These are phyloP conservation scores for Xylaria longipes DNA, from an alignment of 495 filamentous ascomycete genomes.

Conservation along the genomic window DNA sequence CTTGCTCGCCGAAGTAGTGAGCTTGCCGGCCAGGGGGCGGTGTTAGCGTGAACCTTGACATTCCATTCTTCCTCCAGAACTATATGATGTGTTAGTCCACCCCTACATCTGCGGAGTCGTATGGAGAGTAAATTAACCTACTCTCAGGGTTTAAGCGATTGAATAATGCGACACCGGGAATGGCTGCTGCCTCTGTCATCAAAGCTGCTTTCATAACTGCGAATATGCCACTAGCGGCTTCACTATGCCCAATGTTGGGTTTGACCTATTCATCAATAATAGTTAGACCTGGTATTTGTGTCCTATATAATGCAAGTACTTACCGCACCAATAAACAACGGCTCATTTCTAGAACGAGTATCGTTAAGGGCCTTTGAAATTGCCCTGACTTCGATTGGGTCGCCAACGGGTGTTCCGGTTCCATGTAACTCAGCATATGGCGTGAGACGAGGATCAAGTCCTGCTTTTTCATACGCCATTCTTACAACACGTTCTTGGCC, in stretches of 20 bases:
- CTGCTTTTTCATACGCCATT: constrained; percentile 50
- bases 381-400: neutral
- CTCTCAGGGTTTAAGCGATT: constrained; percentile 6
- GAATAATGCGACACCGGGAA: constrained; percentile 7
- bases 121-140: neutral
- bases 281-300: neutral
- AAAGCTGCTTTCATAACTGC: constrained; percentile 8
- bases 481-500: constrained; percentile 64
- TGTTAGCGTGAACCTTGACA: neutral
- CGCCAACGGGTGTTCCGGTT: constrained; percentile 31
- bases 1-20: neutral
- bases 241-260: constrained; percentile 6
- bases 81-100: neutral
- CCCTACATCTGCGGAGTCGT: neutral
- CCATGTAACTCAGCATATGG: constrained; percentile 52
- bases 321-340: constrained; percentile 56
- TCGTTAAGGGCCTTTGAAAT: neutral
- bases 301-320: neutral
- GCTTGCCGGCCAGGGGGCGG: neutral
- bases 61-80: constrained; percentile 10
- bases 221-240: neutral
- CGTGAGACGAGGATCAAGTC: constrained; percentile 41
- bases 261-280: constrained; percentile 4
- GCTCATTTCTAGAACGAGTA: neutral
- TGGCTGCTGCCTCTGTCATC: constrained; percentile 5